Base-by-base conservation (phyloP, 1,284 basidiomycete species). In the Meira nashicola region DNA sequence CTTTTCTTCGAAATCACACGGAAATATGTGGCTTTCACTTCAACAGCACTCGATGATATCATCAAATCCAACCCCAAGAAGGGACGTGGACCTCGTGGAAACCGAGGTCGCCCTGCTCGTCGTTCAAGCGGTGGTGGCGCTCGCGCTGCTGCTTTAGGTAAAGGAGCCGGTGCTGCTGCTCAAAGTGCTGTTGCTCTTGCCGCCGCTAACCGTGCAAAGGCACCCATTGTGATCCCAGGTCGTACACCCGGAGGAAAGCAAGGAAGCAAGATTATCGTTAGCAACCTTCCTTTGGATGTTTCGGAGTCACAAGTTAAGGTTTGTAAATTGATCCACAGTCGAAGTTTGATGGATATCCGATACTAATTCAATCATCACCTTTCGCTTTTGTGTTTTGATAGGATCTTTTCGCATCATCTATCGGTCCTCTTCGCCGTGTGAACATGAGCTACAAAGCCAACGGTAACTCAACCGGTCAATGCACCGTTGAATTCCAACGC, bases 271-370 rank as follows among this genome's bases (percentile, higher is more conserved):
- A 94, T 97, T 73, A 92, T 97, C 73, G 90, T 98, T 63, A 92
- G 90, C 71, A 95, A 95, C 79, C 86, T 98, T 58, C 94, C 94
- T 33, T 78, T 80, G n/a, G 94, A 98, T 78, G 94, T 98, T 53
- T 93, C 90, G 69, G 94, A 98, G 80, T 82, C 83, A 21, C 91
- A 95, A 80, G 86, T 98, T 79, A 91, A 89, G 95, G 73, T 68
- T 83, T 48, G 56, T 17, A 1, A 5, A 25, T 25, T 44, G 8
- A 4, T 17, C 15, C 3, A n/a, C n/a, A 21, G 8, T 46, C 25
- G 10, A 50, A 53, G 44, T 57, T 21, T 11, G 5, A 8, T 12
- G 17, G n/a, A n/a, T 12, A 19, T n/a, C n/a, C n/a, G n/a, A n/a
- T n/a, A 15, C 7, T 6, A 7, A 14, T 38, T 53, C 9, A 6